These are phyloP conservation scores for Xerophyta viscosa DNA, from an alignment of 106 monocot genomes.

Conservation along the genomic window DNA sequence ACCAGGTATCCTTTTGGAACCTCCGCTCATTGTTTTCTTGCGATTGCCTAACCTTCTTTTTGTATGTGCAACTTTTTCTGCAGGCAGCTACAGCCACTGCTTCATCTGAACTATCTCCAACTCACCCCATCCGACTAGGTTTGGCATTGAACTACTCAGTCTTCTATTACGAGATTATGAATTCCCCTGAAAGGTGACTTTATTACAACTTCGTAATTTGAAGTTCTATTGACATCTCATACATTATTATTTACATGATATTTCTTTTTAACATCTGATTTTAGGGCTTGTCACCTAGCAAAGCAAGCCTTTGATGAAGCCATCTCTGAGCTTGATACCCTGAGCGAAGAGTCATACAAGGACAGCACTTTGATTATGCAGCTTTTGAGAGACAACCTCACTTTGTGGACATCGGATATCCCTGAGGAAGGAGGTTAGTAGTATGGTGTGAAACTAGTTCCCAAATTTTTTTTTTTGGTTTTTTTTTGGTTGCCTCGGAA, in stretches of 20 bases:
- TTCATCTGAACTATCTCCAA: no score
- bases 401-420: conserved; percentile 28
- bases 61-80: background rate
- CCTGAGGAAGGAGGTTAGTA: conserved; percentile 19
- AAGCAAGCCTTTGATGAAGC: no score
- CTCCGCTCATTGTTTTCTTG: no score
- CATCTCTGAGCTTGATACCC: conserved; percentile 22
- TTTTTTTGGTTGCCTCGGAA: no score
- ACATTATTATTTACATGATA: no score
- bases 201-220: background rate
- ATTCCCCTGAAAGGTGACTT: conserved; percentile 67
- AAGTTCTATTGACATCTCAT: no score
- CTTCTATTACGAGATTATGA: conserved; percentile 86
- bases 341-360: conserved; percentile 25
- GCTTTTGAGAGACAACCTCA: conserved; percentile 25
- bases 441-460: no score
- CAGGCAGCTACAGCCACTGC: conserved; percentile 65
- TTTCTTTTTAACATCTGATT: no score
- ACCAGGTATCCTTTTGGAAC: no score
- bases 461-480: no score
- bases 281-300: conserved; percentile 24
- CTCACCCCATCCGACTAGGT: conserved; percentile 72
- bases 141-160: conserved; percentile 85
- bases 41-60: background rate
- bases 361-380: conserved; percentile 33